Base-by-base conservation (phyloP, 2,329 filamentous ascomycete species). In the Trichoderma citrinoviride region DNA sequence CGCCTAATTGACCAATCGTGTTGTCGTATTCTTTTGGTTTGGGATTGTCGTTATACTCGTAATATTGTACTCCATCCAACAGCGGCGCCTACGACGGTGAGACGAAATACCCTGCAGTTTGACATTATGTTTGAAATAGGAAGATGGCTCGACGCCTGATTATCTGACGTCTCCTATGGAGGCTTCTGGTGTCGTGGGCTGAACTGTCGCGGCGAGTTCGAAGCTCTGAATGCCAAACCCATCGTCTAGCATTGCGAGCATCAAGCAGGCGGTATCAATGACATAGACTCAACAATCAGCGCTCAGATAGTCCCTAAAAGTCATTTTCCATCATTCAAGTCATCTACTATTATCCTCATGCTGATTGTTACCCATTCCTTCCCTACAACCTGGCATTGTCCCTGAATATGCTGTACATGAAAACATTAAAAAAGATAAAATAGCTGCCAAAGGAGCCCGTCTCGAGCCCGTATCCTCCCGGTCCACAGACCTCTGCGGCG, bases 331-430 rank as follows among this genome's bases (percentile, higher is more conserved):
- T 47, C 64, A 61, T 65, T 60, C 47, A 49, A 55, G 50, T 65
- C 50, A 47, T 61, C 29, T 49, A 65, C 43, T 47, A 41, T 64
- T 57, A 55, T 54, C 25, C 33, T 60, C 54, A 49, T 58, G 56
- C 55, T 52, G 60, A 65, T 67, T 68, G 67, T 69, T 68, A 57
- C 40, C 62, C 60, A 14, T 61, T 65, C 60, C 66, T 60, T 46
- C 49, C 56, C 21, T 52, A 61, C 63, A 65, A 40, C 64, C 67
- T 47, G 44, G 64, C 63, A 58, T 21, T 57, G 47, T 67, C 62
- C 65, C 55, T 62, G 54, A 66, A 66, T 69, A 68, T 63, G 54
- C 67, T 65, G 66, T 68, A 68, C 65, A 66, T 66, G 54, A 65
- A 62, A 66, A 65, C 62, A 62, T 44, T 8, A 53, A 54, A 54